phyloP scores from a whole-genome alignment of 2,329 filamentous ascomycete genomes.

The Pseudogymnoascus sp. region DNA sequence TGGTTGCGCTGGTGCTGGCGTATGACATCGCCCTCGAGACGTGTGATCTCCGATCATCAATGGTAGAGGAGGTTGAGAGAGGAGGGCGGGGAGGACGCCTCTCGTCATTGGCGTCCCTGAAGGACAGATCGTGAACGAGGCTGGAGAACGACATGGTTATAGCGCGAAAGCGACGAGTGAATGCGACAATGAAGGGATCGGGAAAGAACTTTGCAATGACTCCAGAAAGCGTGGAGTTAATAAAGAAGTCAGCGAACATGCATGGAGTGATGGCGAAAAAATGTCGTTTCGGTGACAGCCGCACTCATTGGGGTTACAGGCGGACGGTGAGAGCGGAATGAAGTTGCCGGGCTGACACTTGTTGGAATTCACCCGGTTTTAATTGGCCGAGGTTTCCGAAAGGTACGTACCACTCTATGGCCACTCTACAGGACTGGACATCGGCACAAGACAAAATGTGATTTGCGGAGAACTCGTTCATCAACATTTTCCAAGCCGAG shows the following conservation, averaged over 20 bases:
- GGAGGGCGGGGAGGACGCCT: conserved; percentile 39
- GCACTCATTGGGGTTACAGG: conserved; percentile 5
- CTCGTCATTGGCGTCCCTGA: conserved; percentile 42
- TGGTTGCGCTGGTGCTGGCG: conserved; percentile 57
- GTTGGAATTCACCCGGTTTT: not conserved
- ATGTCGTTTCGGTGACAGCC: not conserved
- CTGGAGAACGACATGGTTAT: conserved; percentile 56
- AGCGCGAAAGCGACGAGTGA: not conserved
- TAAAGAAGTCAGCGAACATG: not conserved
- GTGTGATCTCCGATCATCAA: conserved; percentile 52
- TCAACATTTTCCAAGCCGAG: not conserved
- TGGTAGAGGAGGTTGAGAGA: conserved; percentile 34
- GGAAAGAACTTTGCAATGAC: not conserved
- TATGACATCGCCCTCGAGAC: conserved; percentile 58
- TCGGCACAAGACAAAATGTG: not conserved
- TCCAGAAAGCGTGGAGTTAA: not conserved
- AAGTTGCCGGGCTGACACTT: not conserved
- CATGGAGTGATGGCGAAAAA: conserved; percentile 1
- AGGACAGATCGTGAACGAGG: conserved; percentile 55
- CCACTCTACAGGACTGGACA: not conserved
- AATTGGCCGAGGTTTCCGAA: conserved; percentile 4
- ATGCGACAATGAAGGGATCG: not conserved
- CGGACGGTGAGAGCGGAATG: not conserved
- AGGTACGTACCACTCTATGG: not conserved
- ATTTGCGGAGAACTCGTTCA: conserved; percentile 2